Evolutionary conservation across 1,284 basidiomycete species (phyloP).

Genomic region (Malassezia sp.): DNA sequence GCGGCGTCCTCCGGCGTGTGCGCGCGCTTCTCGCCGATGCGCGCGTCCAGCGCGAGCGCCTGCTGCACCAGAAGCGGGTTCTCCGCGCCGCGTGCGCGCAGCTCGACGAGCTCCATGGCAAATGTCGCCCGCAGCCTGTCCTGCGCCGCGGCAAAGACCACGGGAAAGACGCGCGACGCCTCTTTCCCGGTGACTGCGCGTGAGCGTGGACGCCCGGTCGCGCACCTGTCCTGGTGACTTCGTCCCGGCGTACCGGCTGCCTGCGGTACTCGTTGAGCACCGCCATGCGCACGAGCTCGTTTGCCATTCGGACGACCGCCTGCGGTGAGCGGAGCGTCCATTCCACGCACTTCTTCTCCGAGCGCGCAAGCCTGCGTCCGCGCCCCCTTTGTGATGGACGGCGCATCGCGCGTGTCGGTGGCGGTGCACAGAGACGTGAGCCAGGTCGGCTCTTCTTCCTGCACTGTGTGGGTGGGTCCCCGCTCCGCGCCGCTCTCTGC

Average conservation of each 20-base stretch:
- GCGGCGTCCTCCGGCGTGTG: conserved; percentile 5
- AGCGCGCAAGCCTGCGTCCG: too few species aligned
- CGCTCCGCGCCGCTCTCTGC: too few species aligned
- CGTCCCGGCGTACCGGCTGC: conserved; percentile 13
- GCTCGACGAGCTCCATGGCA: conserved; percentile 24
- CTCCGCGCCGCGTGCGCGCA: conserved; percentile 19
- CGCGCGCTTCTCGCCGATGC: neutral
- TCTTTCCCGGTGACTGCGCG: conserved; percentile 18
- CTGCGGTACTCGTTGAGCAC: conserved; percentile 21
- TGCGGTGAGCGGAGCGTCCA: conserved; percentile 5
- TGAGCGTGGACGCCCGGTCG: neutral
- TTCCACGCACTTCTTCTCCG: conserved; percentile 2
- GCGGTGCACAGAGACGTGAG: too few species aligned
- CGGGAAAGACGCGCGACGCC: conserved; percentile 18
- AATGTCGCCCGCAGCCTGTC: conserved; percentile 19
- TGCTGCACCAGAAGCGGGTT: conserved; percentile 14
- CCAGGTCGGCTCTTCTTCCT: too few species aligned
- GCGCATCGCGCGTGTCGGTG: too few species aligned
- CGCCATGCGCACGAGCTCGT: conserved; percentile 25
- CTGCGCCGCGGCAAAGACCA: conserved; percentile 19
- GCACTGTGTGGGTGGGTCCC: too few species aligned
- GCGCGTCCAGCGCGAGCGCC: conserved; percentile 1
- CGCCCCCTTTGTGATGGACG: too few species aligned
- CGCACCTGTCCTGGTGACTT: conserved; percentile 18
- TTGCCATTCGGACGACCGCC: conserved; percentile 15